phyloP scores from a whole-genome alignment of 2,329 filamentous ascomycete species.

The Leptographium wingfieldii region DNA sequence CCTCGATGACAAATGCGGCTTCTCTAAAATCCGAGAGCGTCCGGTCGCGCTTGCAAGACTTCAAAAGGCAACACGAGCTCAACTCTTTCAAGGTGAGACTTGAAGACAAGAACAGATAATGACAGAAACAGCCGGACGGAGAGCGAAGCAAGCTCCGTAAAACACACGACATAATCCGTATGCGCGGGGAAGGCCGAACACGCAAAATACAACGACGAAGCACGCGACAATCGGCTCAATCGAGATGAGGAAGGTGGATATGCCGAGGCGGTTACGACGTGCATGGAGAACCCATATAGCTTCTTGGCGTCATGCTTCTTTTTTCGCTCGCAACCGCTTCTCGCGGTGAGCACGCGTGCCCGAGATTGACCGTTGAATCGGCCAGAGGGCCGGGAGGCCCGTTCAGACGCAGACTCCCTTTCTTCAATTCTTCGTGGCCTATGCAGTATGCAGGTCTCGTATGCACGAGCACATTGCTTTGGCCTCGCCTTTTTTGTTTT shows the following conservation, averaged over 20 bases:
- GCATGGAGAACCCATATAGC: neutral
- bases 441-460: no score
- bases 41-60: no score
- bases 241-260: neutral
- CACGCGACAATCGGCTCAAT: neutral
- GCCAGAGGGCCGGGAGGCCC: neutral
- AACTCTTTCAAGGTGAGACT: neutral
- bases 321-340: neutral
- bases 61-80: neutral
- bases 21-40: neutral
- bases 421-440: no score
- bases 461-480: no score
- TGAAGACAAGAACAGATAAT: neutral
- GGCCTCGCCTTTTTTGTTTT: neutral
- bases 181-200: neutral
- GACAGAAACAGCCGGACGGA: neutral
- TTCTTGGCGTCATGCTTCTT: neutral
- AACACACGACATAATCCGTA: no score
- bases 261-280: neutral
- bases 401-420: neutral
- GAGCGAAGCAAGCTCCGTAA: neutral
- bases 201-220: neutral
- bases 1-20: neutral
- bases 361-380: neutral
- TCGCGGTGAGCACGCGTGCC: neutral